These are phyloP conservation scores for Haplosporangium sp. DNA, from an alignment of 371 early-diverging fungal species.

Conservation along the genomic window DNA sequence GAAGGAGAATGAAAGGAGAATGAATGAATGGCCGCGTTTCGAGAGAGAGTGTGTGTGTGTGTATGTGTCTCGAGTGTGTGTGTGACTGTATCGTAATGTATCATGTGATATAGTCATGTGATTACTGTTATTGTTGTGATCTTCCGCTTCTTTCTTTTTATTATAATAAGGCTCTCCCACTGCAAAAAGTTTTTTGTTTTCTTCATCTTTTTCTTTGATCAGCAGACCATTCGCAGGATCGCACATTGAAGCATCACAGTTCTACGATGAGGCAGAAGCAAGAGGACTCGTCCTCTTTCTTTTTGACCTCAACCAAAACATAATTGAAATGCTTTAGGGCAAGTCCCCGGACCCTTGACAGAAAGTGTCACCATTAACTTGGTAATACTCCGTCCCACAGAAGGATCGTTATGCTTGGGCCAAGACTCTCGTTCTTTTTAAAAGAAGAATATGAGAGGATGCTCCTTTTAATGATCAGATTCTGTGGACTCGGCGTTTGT, in stretches of 20 bases:
- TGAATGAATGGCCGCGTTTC: no score
- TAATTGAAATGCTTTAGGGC: slow-evolving; percentile 55
- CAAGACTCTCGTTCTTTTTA: slow-evolving; percentile 24
- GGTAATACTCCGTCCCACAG: slow-evolving; percentile 28
- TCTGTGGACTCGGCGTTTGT: slow-evolving; percentile 49
- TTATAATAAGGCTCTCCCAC: no score
- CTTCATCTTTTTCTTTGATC: slow-evolving; percentile 27
- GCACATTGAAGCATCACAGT: slow-evolving; percentile 54
- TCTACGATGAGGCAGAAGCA: slow-evolving; percentile 40
- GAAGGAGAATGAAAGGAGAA: background rate
- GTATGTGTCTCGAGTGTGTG: no score
- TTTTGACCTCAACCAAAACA: slow-evolving; percentile 27
- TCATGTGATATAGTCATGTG: no score
- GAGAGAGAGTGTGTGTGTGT: no score
- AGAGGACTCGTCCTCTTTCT: background rate
- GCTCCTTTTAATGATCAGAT: slow-evolving; percentile 50
- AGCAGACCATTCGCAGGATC: slow-evolving; percentile 52
- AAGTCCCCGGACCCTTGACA: slow-evolving; percentile 53
- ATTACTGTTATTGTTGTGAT: no score
- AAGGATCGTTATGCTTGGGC: slow-evolving; percentile 38
- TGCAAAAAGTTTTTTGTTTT: slow-evolving; percentile 6
- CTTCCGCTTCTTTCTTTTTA: no score
- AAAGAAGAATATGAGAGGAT: no score
- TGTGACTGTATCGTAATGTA: no score
- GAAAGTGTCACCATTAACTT: slow-evolving; percentile 47